Base-by-base conservation (phyloP, 306 rosid genomes). In the Prunus davidiana region DNA sequence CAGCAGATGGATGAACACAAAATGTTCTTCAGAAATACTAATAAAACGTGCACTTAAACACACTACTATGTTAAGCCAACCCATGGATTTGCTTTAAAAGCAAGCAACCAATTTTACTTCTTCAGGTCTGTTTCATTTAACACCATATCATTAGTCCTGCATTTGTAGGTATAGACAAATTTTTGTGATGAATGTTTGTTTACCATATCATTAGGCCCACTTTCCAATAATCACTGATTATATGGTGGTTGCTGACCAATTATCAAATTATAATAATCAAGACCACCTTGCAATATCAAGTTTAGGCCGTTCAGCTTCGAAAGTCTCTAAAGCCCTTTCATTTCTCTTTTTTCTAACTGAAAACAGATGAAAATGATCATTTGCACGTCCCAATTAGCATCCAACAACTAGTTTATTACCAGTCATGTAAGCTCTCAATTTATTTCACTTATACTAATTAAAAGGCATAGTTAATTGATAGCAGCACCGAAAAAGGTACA, bases 401-500 rank as follows among this genome's bases (percentile, higher is more conserved):
- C 30, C 18, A 73, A 27, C 57, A 46, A 9, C 16, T 19, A 19
- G 27, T 41, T 22, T 38, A 22, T 25, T 10, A 73, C 27, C 5
- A 28, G 10, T 2, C n/a, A 55, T 16, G 6, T 20, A 55, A 34
- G 20, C 61, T 18, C 45, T 19, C 46, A 71, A 47, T 52, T 32
- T 13, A 32, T 71, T 22, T 56, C 60, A 69, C 16, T 16, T 50
- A 27, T 27, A 24, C 72, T 13, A 25, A 67, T 49, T 25, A 69
- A 24, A 47, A 49, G 22, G 22, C 0, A 30, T 22, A 38, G 43
- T 38, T 38, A 38, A 38, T 6, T 38, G 43, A 54, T 34, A 14
- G 76, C 47, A 70, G 57, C 34, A 72, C 18, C 4, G 47, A 12
- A 72, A 58, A 78, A 75, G 46, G 75, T 32, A 80, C 71, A 65